Conservation (phyloP, 2,329 filamentous ascomycete species). For the Sarocladium kiliense region DNA sequence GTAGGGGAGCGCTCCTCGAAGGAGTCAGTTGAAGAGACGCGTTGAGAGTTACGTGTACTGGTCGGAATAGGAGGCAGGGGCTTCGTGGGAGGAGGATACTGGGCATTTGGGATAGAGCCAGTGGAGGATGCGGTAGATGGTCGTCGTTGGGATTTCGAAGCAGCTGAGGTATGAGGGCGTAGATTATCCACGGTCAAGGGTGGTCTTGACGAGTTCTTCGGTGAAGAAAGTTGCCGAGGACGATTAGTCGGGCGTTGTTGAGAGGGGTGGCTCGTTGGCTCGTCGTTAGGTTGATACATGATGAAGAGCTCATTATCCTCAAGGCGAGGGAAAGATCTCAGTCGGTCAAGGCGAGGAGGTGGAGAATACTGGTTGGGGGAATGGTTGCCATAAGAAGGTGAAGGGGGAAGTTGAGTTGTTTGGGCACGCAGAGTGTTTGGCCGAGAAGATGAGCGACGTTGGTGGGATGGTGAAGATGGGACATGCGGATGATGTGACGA, state of each 20-base stretch:
- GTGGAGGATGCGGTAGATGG: background rate
- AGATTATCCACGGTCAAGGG: background rate
- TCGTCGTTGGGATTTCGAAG: background rate
- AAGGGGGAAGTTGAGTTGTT: background rate
- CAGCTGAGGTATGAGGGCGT: background rate
- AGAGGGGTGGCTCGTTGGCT: background rate
- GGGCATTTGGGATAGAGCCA: background rate
- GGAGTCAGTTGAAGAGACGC: background rate
- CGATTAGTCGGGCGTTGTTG: background rate
- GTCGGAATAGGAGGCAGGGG: background rate
- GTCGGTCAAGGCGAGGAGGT: background rate
- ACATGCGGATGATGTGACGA: constrained; percentile 1
- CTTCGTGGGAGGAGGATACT: background rate
- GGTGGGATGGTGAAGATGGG: background rate
- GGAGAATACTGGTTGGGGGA: background rate
- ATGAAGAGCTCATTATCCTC: constrained; percentile 6
- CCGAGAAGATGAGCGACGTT: background rate
- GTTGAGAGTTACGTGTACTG: background rate
- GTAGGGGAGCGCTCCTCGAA: background rate
- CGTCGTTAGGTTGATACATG: constrained; percentile 1
- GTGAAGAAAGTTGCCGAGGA: background rate
- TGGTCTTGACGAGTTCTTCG: background rate
- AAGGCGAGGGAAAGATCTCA: background rate
- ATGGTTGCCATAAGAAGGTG: background rate
- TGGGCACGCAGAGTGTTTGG: background rate